phyloP scores from a whole-genome alignment of 108 stramenopile species.

The Cyclostephanos tholiformis region DNA sequence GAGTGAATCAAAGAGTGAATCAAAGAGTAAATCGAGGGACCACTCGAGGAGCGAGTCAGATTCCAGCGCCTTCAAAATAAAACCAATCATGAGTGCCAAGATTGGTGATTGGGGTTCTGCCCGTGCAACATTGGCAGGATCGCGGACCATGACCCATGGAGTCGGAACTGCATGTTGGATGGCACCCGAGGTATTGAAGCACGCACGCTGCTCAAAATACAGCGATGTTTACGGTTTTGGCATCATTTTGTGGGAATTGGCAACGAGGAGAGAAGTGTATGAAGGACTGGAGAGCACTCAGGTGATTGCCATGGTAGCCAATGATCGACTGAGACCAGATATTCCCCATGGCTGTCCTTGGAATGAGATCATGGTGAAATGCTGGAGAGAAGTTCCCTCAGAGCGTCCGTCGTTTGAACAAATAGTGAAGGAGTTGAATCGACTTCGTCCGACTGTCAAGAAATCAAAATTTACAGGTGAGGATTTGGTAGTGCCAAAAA shows the following conservation, averaged over 20 bases:
- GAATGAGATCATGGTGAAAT: conserved; percentile 91
- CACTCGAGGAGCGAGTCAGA: conserved; percentile 22
- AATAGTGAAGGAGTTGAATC: conserved; percentile 81
- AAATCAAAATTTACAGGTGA: conserved; percentile 45
- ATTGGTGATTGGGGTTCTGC: conserved; percentile 98
- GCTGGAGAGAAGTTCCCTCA: conserved; percentile 90
- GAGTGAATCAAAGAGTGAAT: conserved; percentile 14
- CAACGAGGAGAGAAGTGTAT: conserved; percentile 94
- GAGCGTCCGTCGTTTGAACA: conserved; percentile 86
- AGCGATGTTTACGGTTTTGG: conserved; percentile 98
- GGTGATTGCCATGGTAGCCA: conserved; percentile 95
- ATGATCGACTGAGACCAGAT: conserved; percentile 92
- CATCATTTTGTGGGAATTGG: conserved; percentile 95
- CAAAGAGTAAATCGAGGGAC: conserved; percentile 8
- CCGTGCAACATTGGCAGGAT: conserved; percentile 82
- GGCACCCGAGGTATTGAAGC: conserved; percentile 95
- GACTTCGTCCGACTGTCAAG: conserved; percentile 40
- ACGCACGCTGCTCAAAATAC: conserved; percentile 78
- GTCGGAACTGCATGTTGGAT: conserved; percentile 98
- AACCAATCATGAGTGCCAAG: conserved; percentile 81
- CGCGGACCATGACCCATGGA: conserved; percentile 95
- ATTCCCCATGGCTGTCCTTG: conserved; percentile 88
- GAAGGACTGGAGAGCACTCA: conserved; percentile 90
- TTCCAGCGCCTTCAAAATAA: conserved; percentile 53
- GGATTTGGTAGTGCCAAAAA: conserved; percentile 21